Base-by-base conservation (phyloP, 2,329 filamentous ascomycete genomes). In the Aspergillus aculeatinus region DNA sequence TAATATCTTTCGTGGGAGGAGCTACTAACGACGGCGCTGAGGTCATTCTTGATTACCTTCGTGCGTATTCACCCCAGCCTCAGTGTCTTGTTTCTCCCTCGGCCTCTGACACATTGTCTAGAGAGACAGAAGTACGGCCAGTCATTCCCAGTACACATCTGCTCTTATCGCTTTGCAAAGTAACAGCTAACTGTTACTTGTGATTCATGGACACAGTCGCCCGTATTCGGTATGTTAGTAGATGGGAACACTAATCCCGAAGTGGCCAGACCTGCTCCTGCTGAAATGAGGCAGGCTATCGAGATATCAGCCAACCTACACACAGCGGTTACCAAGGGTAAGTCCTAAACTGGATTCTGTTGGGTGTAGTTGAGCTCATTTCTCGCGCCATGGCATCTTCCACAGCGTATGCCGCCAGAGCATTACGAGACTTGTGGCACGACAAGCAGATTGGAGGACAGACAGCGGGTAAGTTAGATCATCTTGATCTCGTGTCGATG, bases 391-490 rank as follows among this genome's bases (percentile, higher is more conserved):
- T 33, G 14, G 49, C 55, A 35, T 23, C 35, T 29, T 35, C 42
- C 29, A 49, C 56, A 82, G 84, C 85, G 12, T 79, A 84, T 48
- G 81, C 86, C 25, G 81, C 81, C 29, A 89, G 88, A 72, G 69
- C 84, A 33, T 75, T 89, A 35, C 87, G 86, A 66, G 86, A 88
- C 60, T 76, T 89, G 70, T 82, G 86, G 61, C 85, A 88, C 65
- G 80, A 79, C 48, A 83, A 83, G 11, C 74, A 84, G 65, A 84
- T 89, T 48, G 84, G 84, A 67, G 84, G 83, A 53, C 82, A 82
- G 53, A 74, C 78, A 44, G 79, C 85, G 44, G 83, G 83, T 83
- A 67, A 63, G 72, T 60, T 14, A 48, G 23, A 23, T 23, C 23
- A 23, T 5, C 6, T 9, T 39, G 48, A 6, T n/a, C 51, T 9